Conservation (phyloP, 2,329 filamentous ascomycete genomes). For the Diaporthe helianthi region DNA sequence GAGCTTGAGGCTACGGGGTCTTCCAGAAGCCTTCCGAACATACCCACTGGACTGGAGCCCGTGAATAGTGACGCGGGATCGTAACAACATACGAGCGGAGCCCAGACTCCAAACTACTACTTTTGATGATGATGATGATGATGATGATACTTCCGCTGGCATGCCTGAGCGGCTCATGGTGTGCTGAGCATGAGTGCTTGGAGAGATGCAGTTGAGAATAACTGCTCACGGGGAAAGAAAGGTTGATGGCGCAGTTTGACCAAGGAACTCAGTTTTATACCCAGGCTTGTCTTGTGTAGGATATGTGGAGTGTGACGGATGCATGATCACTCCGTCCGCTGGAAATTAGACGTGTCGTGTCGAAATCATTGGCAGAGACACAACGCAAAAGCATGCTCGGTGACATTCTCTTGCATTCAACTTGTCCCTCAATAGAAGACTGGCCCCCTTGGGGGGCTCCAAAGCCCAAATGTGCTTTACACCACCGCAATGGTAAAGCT, state of each 20-base stretch:
- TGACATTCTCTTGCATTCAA: background rate
- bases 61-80: background rate
- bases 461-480: background rate
- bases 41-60: conserved; percentile 41
- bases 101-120: background rate
- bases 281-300: conserved; percentile 15
- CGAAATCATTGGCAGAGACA: background rate
- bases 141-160: too few species aligned
- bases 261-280: conserved; percentile 24
- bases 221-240: too few species aligned
- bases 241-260: background rate
- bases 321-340: background rate
- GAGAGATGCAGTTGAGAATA: too few species aligned
- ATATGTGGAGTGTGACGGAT: background rate
- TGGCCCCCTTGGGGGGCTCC: background rate
- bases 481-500: background rate
- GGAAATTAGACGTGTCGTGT: background rate
- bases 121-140: background rate
- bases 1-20: conserved; percentile 23
- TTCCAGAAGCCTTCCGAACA: conserved; percentile 37
- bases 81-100: background rate
- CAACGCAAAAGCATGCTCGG: too few species aligned
- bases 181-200: background rate
- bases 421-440: background rate
- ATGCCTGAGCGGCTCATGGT: background rate